These are phyloP conservation scores for Senna siamea DNA, from an alignment of 306 rosid species.

Conservation along the genomic window DNA sequence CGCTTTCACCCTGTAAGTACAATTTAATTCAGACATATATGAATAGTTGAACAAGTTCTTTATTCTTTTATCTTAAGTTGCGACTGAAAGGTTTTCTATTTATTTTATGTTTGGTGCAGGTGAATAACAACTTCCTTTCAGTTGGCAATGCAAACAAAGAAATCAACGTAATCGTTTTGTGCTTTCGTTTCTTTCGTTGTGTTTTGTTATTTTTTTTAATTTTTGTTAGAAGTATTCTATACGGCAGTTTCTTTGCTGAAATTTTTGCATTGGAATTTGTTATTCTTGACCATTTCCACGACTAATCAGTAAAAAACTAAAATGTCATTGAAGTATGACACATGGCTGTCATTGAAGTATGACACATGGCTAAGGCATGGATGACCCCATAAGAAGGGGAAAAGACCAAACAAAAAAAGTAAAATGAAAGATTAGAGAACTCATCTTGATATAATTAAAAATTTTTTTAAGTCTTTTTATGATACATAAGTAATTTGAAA, in stretches of 20 bases:
- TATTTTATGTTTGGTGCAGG: constrained; percentile 63
- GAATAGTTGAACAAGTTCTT: constrained; percentile 14
- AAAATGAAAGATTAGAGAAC: too few relatives aligned
- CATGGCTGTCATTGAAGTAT: too few relatives aligned
- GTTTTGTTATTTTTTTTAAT: too few relatives aligned
- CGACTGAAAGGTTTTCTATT: constrained; percentile 29
- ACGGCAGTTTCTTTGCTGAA: constrained; percentile 27
- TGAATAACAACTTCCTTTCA: constrained; percentile 94
- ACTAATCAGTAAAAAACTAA: constrained; percentile 21
- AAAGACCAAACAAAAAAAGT: constrained; percentile 14
- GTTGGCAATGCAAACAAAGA: constrained; percentile 91
- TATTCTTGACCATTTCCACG: constrained; percentile 21
- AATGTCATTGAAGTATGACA: constrained; percentile 21
- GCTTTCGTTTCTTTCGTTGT: constrained; percentile 23
- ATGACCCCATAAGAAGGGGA: too few relatives aligned
- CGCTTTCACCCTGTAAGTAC: constrained; percentile 98
- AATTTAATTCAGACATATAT: constrained; percentile 1
- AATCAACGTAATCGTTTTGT: constrained; percentile 63
- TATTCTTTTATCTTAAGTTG: constrained; percentile 29
- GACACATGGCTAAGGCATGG: neutral
- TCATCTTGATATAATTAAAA: too few relatives aligned
- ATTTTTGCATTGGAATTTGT: constrained; percentile 19
- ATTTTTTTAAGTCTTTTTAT: too few relatives aligned
- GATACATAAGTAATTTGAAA: too few relatives aligned
- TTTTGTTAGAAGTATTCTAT: constrained; percentile 25